Conservation (phyloP, 805 yeast species). For the Kodamaea sagamina region DNA sequence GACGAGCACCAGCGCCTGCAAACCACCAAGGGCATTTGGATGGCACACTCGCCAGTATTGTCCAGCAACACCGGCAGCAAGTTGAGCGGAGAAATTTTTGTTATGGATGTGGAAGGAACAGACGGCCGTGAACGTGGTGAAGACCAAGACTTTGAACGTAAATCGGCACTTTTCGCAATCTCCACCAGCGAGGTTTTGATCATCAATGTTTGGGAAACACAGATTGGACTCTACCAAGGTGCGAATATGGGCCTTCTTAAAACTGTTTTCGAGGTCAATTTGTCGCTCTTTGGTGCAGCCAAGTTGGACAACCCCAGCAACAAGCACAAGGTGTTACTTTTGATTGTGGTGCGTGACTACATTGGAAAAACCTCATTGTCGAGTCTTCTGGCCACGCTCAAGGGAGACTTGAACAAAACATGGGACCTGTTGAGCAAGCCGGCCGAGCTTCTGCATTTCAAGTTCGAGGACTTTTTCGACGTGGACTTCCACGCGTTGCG, state of each 20-base stretch:
- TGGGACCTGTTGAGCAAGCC: conserved; percentile 85
- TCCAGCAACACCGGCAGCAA: conserved; percentile 21
- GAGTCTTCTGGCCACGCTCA: conserved; percentile 67
- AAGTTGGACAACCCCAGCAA: conserved; percentile 45
- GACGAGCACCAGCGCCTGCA: conserved; percentile 83
- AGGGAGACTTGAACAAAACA: conserved; percentile 68
- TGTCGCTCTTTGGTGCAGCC: conserved; percentile 75
- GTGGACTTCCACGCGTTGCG: conserved; percentile 77
- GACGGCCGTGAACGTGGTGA: conserved; percentile 98
- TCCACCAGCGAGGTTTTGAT: conserved; percentile 89
- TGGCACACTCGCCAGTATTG: conserved; percentile 41
- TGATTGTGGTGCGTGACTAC: conserved; percentile 92
- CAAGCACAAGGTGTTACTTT: conserved; percentile 62
- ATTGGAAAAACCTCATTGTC: conserved; percentile 82
- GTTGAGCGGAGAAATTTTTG: conserved; percentile 52
- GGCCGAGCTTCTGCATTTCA: conserved; percentile 52
- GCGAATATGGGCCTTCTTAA: conserved; percentile 94
- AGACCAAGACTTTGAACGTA: conserved; percentile 96
- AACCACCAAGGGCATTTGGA: conserved; percentile 59
- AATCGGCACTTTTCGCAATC: conserved; percentile 92
- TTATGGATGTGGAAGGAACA: conserved; percentile 98
- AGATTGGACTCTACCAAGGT: conserved; percentile 95
- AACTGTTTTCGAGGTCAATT: conserved; percentile 94
- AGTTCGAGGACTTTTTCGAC: conserved; percentile 79
- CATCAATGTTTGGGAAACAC: conserved; percentile 95